These are phyloP conservation scores for Suillus occidentalis DNA, from an alignment of 768 basidiomycete species.

Conservation along the genomic window DNA sequence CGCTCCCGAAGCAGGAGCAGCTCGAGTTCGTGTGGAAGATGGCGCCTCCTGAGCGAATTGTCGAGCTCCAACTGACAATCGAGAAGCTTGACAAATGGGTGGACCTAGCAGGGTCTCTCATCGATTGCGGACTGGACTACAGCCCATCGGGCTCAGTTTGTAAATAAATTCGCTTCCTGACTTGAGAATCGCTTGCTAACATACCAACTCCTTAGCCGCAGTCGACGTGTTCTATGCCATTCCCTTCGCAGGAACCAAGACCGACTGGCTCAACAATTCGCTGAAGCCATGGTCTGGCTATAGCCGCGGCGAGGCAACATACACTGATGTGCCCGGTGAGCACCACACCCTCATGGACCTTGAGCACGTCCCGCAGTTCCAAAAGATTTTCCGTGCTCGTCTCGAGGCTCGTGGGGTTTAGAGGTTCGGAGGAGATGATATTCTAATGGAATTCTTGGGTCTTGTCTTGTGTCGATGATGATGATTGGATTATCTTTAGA, in stretches of 20 bases:
- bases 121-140: constrained; percentile 29
- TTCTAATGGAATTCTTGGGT: not conserved
- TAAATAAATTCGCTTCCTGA: constrained; percentile 13
- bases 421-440: not conserved
- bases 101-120: constrained; percentile 27
- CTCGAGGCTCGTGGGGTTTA: constrained; percentile 27
- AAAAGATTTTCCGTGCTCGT: constrained; percentile 28
- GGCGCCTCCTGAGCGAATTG: constrained; percentile 28
- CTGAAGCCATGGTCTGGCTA: constrained; percentile 26
- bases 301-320: constrained; percentile 23
- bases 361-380: constrained; percentile 30
- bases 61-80: constrained; percentile 29
- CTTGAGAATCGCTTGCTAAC: not conserved
- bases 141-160: constrained; percentile 26
- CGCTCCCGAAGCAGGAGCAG: constrained; percentile 22
- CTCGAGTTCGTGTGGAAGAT: constrained; percentile 27
- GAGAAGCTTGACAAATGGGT: constrained; percentile 30
- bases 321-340: constrained; percentile 28
- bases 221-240: constrained; percentile 30
- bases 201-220: constrained; percentile 14
- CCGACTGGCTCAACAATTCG: constrained; percentile 30
- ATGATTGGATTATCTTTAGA: not conserved
- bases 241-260: constrained; percentile 27
- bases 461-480: not conserved
- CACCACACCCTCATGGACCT: constrained; percentile 33